These are phyloP conservation scores for Crithidia thermophila DNA, from an alignment of 208 protist genomes.

Conservation along the genomic window DNA sequence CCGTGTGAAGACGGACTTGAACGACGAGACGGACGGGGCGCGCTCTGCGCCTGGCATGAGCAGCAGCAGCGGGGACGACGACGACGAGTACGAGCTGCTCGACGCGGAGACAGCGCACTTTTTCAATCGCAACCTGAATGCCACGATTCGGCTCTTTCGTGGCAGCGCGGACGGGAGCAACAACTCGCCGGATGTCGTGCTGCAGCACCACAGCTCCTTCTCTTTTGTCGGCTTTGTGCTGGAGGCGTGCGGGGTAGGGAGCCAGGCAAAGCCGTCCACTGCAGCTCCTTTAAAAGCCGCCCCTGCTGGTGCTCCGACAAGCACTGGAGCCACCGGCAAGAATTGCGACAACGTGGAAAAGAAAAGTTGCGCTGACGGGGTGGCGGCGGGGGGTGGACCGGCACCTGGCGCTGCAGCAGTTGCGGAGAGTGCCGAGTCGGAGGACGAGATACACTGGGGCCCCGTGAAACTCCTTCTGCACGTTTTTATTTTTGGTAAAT, in stretches of 20 bases:
- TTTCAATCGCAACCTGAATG: conserved; percentile 59
- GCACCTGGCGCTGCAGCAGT: not conserved
- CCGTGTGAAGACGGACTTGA: not conserved
- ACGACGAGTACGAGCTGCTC: conserved; percentile 32
- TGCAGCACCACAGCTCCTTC: conserved; percentile 59
- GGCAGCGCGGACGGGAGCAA: conserved; percentile 57
- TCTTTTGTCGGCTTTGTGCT: conserved; percentile 72
- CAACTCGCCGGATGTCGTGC: conserved; percentile 44
- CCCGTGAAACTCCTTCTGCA: conserved; percentile 98
- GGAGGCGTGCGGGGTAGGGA: conserved; percentile 55
- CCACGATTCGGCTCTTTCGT: conserved; percentile 61
- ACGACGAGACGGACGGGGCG: conserved; percentile 16
- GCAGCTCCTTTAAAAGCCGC: not conserved
- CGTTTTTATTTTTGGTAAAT: conserved; percentile 95
- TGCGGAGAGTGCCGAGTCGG: conserved; percentile 2
- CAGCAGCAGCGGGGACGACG: conserved; percentile 20
- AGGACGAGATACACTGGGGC: conserved; percentile 71
- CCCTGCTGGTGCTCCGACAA: not conserved
- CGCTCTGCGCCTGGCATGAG: conserved; percentile 1
- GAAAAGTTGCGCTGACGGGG: not conserved
- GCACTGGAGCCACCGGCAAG: not conserved
- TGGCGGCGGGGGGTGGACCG: not conserved
- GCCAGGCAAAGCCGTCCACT: conserved; percentile 13
- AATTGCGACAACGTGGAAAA: not conserved
- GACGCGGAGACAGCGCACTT: conserved; percentile 52